Evolutionary conservation across 1,284 basidiomycete genomes (phyloP), one percentile per base, ranked within the genome.

Genomic region (Irpex sp.): DNA sequence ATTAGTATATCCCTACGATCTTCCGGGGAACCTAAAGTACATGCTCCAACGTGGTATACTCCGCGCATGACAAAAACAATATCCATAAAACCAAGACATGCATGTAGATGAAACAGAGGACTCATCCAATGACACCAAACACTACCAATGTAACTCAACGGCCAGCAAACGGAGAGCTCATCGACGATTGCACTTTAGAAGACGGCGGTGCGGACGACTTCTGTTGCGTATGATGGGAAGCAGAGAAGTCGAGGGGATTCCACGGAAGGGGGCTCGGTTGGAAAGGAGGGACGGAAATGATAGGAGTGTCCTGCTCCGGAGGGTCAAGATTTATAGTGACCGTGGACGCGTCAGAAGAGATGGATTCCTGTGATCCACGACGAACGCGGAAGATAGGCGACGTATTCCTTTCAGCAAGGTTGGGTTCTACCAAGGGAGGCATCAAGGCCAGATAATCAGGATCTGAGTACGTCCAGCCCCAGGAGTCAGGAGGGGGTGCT

Each of bases 241-340:
- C 58, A 5, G 57, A 39, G 14, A 61, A 52, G 16, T 63, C 62
- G 16, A 58, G 21, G 12, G 62, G 21, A 4, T 47, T 2, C 62
- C 62, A 63, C 14, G 62, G 62, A 2, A 63, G 37, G 0, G 59
- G 62, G 37, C 54, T 63, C 1, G 62, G 51, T 23, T 52, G 59
- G 53, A 63, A 63, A 8, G 57, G 49, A 18, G 47, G 45, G 12
- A 48, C 5, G 8, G 19, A 23, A 7, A 33, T 36, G 16, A 36
- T 14, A n/a, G 52, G n/a, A 12, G 33, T 35, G 12, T 54, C 52
- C 33, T 54, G 52, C 5, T 28, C 23, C 16, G 52, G 28, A 10
- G 14, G 14, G 21, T 54, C 52, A 35, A 14, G 21, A 21, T 54
- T 54, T 12, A 21, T 19, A 10, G 52, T 54, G 52, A 54, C 28